Evolutionary conservation across 805 yeast genomes (phyloP).

Genomic region (Cyberlindnera meyerae): DNA sequence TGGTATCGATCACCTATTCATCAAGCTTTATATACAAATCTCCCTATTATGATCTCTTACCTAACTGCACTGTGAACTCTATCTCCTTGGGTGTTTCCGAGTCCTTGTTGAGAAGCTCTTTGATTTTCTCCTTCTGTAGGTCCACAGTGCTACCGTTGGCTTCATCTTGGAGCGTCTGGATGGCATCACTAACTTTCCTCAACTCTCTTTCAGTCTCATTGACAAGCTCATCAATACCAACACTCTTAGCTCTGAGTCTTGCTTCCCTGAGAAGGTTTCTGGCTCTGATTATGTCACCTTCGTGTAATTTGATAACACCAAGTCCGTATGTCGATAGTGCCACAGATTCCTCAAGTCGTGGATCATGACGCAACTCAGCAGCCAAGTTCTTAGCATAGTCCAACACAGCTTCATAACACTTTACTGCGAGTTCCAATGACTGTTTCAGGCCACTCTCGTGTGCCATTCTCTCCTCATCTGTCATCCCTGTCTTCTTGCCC

Average conservation of each 20-base stretch:
- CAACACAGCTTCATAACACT: conserved; percentile 41
- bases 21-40: no score
- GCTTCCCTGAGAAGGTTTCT: conserved; percentile 62
- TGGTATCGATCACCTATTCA: no score
- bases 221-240: conserved; percentile 59
- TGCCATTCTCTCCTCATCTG: conserved; percentile 21
- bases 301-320: conserved; percentile 72
- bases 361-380: conserved; percentile 31
- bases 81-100: conserved; percentile 3
- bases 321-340: conserved; percentile 81
- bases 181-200: conserved; percentile 37
- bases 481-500: conserved; percentile 20
- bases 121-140: conserved; percentile 17
- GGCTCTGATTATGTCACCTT: conserved; percentile 52
- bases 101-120: conserved; percentile 9
- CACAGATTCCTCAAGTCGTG: conserved; percentile 54
- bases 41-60: conserved; percentile 4
- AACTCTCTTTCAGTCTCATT: conserved; percentile 64
- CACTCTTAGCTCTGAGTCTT: conserved; percentile 60
- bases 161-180: conserved; percentile 19
- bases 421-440: conserved; percentile 31
- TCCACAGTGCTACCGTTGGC: not conserved
- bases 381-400: conserved; percentile 38
- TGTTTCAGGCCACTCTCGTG: conserved; percentile 23
- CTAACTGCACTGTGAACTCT: conserved; percentile 12